phyloP scores from a whole-genome alignment of 257 asterid genomes.

The Cynanchum wilfordii region DNA sequence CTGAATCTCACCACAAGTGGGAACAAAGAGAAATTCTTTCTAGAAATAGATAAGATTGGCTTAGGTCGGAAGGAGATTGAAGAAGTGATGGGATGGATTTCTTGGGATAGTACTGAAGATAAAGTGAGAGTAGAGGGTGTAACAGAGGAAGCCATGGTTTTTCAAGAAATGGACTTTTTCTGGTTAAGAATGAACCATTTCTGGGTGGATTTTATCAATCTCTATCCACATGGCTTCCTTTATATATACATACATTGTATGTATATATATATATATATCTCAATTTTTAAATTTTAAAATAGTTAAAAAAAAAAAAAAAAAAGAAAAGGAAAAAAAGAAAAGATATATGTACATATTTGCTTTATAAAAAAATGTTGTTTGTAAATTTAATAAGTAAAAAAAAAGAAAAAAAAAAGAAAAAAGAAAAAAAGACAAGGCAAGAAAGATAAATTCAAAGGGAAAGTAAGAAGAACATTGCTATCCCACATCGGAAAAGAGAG shows the following conservation, averaged over 20 bases:
- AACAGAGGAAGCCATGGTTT: slow-evolving; percentile 26
- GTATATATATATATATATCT: not conserved
- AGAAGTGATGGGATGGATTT: slow-evolving; percentile 20
- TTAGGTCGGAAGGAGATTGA: slow-evolving; percentile 20
- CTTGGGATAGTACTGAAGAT: slow-evolving; percentile 27
- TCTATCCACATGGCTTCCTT: slow-evolving; percentile 16
- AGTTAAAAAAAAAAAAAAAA: not conserved
- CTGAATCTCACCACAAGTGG: slow-evolving; percentile 19
- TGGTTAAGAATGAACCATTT: slow-evolving; percentile 12
- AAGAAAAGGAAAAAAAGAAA: no score
- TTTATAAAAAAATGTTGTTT: no score
- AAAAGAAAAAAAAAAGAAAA: no score
- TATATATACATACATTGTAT: no score
- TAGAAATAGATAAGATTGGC: slow-evolving; percentile 12
- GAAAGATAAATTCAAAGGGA: no score
- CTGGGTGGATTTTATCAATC: not conserved
- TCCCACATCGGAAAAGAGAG: no score
- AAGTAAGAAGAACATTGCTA: no score
- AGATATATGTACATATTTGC: no score
- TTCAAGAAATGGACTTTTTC: slow-evolving; percentile 5
- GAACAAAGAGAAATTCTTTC: slow-evolving; percentile 14
- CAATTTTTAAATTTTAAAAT: not conserved
- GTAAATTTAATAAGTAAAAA: no score
- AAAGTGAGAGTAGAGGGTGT: slow-evolving; percentile 20
- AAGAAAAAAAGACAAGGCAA: no score